These are phyloP conservation scores for Naganishia antarctica DNA, from an alignment of 768 basidiomycete species.

Conservation along the genomic window DNA sequence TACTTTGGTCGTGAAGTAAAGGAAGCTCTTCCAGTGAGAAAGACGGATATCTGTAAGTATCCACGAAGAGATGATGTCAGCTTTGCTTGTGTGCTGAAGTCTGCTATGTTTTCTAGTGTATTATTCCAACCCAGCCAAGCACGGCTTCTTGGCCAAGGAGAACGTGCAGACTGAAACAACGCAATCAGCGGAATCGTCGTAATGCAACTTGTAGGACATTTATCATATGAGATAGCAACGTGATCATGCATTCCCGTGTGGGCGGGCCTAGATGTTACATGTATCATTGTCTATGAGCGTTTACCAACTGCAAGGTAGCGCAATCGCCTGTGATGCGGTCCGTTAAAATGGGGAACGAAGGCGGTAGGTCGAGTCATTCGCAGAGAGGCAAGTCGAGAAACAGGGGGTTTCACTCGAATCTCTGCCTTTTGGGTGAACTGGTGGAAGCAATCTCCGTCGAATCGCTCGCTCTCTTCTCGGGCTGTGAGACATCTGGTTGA, in stretches of 20 bases:
- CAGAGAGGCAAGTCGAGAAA: no score
- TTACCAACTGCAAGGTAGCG: no score
- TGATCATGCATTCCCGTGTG: no score
- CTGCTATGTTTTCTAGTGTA: conserved; percentile 31
- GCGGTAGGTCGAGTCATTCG: no score
- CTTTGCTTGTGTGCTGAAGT: not conserved
- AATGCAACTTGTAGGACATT: not conserved
- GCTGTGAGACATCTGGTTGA: not conserved
- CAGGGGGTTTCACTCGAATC: no score
- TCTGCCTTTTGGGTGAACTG: no score
- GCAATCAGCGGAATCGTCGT: not conserved
- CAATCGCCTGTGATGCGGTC: no score
- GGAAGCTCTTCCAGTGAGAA: conserved; percentile 75
- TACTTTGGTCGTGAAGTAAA: conserved; percentile 63
- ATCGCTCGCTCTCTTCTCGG: no score
- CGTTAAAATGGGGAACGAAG: no score
- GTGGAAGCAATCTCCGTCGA: no score
- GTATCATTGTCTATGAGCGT: no score
- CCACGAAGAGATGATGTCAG: not conserved
- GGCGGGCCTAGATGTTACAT: no score
- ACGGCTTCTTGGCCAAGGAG: conserved; percentile 42
- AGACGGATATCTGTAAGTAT: conserved; percentile 70
- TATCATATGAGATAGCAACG: not conserved
- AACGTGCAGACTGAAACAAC: not conserved
- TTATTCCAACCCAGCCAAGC: conserved; percentile 46